phyloP scores from a whole-genome alignment of 2,329 filamentous ascomycete species.

The Penicillium sp. region DNA sequence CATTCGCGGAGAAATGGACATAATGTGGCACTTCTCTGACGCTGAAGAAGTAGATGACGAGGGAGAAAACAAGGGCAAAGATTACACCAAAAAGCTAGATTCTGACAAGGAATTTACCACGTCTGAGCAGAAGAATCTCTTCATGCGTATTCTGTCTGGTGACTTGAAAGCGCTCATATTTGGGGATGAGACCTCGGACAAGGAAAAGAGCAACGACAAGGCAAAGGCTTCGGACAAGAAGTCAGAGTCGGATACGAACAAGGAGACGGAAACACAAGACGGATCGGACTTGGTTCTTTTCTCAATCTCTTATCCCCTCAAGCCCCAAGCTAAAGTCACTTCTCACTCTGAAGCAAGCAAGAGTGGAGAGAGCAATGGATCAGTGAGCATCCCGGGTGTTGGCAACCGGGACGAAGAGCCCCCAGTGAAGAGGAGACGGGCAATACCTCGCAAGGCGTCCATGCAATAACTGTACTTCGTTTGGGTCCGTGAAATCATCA shows the following conservation, averaged over 20 bases:
- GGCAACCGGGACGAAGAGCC: slow-evolving; percentile 28
- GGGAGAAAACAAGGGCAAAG: slow-evolving; percentile 12
- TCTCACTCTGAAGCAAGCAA: neutral
- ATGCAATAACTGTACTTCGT: neutral
- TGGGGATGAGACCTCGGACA: neutral
- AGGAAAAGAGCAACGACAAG: neutral
- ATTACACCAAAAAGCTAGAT: slow-evolving; percentile 25
- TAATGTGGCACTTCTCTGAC: slow-evolving; percentile 83
- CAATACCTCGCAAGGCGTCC: slow-evolving; percentile 23
- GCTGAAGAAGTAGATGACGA: slow-evolving; percentile 47
- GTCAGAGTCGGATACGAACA: slow-evolving; percentile 5
- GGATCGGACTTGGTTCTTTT: slow-evolving; percentile 31
- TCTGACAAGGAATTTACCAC: slow-evolving; percentile 42
- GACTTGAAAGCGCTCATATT: slow-evolving; percentile 15
- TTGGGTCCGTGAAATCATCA: neutral
- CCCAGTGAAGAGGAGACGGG: slow-evolving; percentile 36
- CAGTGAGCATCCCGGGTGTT: slow-evolving; percentile 18
- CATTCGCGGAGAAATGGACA: slow-evolving; percentile 65
- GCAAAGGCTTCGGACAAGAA: slow-evolving; percentile 1
- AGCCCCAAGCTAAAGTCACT: slow-evolving; percentile 4
- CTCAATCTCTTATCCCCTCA: slow-evolving; percentile 32
- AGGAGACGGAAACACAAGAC: slow-evolving; percentile 14
- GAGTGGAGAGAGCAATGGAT: slow-evolving; percentile 8
- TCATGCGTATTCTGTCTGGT: slow-evolving; percentile 29
- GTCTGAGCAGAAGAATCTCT: slow-evolving; percentile 17